Evolutionary conservation across 805 yeast genomes (phyloP), one percentile per base, ranked within the genome.

Genomic region (Metschnikowia peoriensis): DNA sequence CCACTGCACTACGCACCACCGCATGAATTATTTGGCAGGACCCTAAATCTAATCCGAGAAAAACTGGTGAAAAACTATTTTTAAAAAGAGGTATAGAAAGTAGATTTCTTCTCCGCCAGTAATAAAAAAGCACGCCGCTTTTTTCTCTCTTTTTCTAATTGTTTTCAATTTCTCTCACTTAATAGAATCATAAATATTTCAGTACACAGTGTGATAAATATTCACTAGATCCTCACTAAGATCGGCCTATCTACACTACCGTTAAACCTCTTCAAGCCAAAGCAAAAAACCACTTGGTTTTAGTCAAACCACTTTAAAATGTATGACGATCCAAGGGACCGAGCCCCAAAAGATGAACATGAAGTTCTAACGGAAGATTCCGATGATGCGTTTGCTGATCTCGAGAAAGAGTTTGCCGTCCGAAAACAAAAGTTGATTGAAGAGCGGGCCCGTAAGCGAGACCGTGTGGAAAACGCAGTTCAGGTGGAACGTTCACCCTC

Each of bases 331-430:
- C 75, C 75, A 14, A 56, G 77, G 50, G 68, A 69, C 35, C 58
- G 55, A 7, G 17, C 28, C 29, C 55, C 51, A 8, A 38, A 41
- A 7, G 59, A 62, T 28, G 58, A 63, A 1, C 67, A 68, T 8
- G 73, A 70, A 38, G 60, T 63, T 12, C 63, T 72, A 15, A 75
- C 78, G 1, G 75, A 66, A 37, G 72, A 67, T 39, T 71, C 75
- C 2, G 69, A 65, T 14, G 77, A 75, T 45, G 78, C 70, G 34
- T 53, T 71, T 15, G 64, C 66, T 0, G 73, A 74, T 51, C 54
- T 75, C 17, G 65, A 69, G 48, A 75, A 75, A 54, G 77, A 74
- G 51, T 73, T 53, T 40, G 65, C 60, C 16, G 65, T 56, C 64
- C 66, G 44, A 38, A 69, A 34, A 60, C 65, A 54, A 39, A 50